Evolutionary conservation across 768 basidiomycete genomes (phyloP), one percentile per base, ranked within the genome.

Genomic region (Suillus alpinus): DNA sequence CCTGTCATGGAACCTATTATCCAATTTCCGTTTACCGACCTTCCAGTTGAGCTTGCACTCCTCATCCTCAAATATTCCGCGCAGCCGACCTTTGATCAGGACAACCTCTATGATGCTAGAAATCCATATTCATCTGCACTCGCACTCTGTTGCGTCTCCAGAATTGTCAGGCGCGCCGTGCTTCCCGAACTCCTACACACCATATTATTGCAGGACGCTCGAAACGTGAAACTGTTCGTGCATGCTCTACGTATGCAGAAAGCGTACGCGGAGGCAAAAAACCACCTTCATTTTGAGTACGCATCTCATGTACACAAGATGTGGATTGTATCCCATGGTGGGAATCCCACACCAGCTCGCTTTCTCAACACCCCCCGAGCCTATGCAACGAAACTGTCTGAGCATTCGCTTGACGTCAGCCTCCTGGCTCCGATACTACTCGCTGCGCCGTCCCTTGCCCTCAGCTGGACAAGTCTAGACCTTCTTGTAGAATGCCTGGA

Each of bases 181-280:
- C 79, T 81, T 74, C 77, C 73, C 36, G 64, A 70, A 58, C 70
- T 81, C 57, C 71, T 80, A 14, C 71, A 74, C 58, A 79, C 75
- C 14, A 75, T 81, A 6, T 59, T 77, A 26, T 70, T 80, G 26
- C 59, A 63, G 37, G 39, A 57, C n/a, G 13, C 20, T 37, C 8
- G 6, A 12, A 26, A 20, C 13, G 31, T 57, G 1, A 10, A 3
- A n/a, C 8, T 26, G 13, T 80, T 81, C 66, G 66, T 75, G 37
- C 62, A 68, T 51, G 67, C 74, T 41, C 60, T 80, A 14, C 65
- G 67, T 6, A 64, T 68, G n/a, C 77, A 77, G 62, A 52, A 49
- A 47, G 18, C 51, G 1, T 62, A 69, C 14, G 29, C 31, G 1
- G 14, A 37, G 5, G 46, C 39, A 2, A 56, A 60, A 16, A 70